Base-by-base conservation (phyloP, 371 early-diverging fungal genomes). In the Umbelopsis sp. region DNA sequence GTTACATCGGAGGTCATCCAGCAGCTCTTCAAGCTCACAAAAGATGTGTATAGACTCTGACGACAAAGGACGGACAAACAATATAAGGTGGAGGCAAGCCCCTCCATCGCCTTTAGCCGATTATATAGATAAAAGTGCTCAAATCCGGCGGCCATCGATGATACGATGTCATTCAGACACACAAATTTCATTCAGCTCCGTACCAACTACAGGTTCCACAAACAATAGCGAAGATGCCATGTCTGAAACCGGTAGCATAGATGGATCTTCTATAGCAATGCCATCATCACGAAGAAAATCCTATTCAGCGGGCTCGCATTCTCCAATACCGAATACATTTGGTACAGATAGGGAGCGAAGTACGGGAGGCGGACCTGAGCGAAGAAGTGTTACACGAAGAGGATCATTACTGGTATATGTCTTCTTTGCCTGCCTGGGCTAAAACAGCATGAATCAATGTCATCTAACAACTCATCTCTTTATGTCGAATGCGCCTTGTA, bases 21-120 rank as follows among this genome's bases (percentile, higher is more conserved):
- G 51, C n/a, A 68, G 63, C 20, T 71, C 72, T 32, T 63, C 79
- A 25, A 76, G 73, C 48, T 80, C 80, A 5, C 72, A 78, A 29
- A 77, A 78, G 73, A 79, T 79, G 78, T 74, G 78, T 48, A 65
- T 77, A 37, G 82, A 81, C 48, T 78, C 75, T 44, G 81, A 80
- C 65, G 81, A 80, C 63, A 57, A 57, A 57, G 35, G 6, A 25
- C 29, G 35, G 18, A 7, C 57, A 57, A 32, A 35, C 12, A 35
- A 29, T 8, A 1, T 4, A 1, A 57, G 57, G 76, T 69, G 37
- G 75, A 74, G 11, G 74, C 81, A 2, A 65, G 68, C 5, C 76
- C 78, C 24, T 76, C 73, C 10, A 41, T 66, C 41, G 50, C 65
- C 65, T 44, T 46, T 38, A 35, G 72, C 22, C 35, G 69, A 65